These are phyloP conservation scores for Phytomonas sp. DNA, from an alignment of 208 protist species.

Conservation along the genomic window DNA sequence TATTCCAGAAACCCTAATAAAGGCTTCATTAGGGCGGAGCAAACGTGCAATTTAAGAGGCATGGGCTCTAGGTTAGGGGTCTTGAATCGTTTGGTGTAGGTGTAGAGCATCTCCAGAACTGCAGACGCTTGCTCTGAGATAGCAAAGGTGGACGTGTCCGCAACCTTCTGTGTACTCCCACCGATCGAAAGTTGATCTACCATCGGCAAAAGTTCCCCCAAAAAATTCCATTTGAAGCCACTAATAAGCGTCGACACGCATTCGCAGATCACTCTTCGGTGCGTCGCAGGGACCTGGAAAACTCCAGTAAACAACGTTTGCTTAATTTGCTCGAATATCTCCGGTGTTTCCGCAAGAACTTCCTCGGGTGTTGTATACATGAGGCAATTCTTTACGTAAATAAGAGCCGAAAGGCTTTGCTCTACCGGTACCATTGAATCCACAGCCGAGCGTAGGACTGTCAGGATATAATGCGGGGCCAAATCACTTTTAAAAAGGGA, in stretches of 20 bases:
- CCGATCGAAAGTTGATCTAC: constrained; percentile 19
- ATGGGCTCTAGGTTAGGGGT: constrained; percentile 35
- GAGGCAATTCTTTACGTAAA: constrained; percentile 82
- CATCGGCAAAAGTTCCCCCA: constrained; percentile 57
- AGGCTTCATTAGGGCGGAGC: constrained; percentile 25
- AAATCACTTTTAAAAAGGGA: constrained; percentile 30
- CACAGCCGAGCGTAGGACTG: constrained; percentile 48
- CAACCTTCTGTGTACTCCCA: constrained; percentile 1
- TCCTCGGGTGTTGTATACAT: constrained; percentile 52
- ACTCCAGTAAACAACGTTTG: constrained; percentile 50
- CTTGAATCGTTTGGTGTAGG: constrained; percentile 68
- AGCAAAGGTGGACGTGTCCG: background rate
- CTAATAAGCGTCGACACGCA: constrained; percentile 60
- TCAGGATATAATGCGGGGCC: constrained; percentile 40
- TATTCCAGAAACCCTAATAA: constrained; percentile 57
- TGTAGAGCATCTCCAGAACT: constrained; percentile 64
- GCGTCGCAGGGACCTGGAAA: constrained; percentile 37
- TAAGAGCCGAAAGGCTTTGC: constrained; percentile 68
- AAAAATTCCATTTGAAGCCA: constrained; percentile 75
- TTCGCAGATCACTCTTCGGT: constrained; percentile 54
- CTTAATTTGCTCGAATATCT: constrained; percentile 51
- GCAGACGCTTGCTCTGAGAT: constrained; percentile 24
- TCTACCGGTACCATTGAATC: constrained; percentile 34
- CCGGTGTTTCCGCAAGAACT: constrained; percentile 18
- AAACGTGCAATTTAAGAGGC: constrained; percentile 38